A percentile compares a stretch with the other conserved stretches of the same genome.
Evolutionary conservation across 768 basidiomycete species (phyloP).

Genomic region (Cubamyces lactineus): DNA sequence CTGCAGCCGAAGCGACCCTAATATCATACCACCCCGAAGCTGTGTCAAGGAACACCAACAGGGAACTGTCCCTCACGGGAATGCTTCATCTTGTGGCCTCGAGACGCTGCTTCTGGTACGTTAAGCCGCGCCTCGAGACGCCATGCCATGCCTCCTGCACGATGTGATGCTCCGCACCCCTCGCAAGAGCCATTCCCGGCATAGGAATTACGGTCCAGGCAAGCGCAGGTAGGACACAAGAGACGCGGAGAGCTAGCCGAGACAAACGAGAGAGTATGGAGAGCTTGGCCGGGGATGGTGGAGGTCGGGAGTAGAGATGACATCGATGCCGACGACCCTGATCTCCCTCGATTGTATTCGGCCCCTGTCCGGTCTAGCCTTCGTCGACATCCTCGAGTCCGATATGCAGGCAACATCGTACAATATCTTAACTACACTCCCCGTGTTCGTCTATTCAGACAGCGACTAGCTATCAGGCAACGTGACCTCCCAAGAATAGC

Average conservation of each 20-base stretch:
- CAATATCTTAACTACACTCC: neutral
- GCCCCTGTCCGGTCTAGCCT: neutral
- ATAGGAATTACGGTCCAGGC: constrained; percentile 1
- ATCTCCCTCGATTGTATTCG: constrained; percentile 11
- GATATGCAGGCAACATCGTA: neutral
- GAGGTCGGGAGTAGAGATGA: constrained; percentile 12
- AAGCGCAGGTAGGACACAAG: neutral
- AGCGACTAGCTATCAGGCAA: neutral
- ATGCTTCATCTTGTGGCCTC: constrained; percentile 1
- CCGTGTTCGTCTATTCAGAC: neutral
- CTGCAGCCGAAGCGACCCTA: constrained; percentile 7
- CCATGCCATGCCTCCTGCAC: neutral
- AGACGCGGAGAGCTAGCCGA: neutral
- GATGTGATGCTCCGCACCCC: constrained; percentile 4
- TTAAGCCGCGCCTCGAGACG: constrained; percentile 6
- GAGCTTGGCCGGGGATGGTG: constrained; percentile 4
- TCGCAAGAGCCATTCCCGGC: constrained; percentile 2
- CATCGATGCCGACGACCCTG: constrained; percentile 1
- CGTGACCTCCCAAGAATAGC: constrained; percentile 18
- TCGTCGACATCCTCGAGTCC: neutral
- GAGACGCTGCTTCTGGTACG: constrained; percentile 21
- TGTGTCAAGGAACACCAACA: constrained; percentile 5
- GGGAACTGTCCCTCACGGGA: constrained; percentile 8
- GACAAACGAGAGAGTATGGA: constrained; percentile 18
- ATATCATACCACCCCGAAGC: constrained; percentile 21